These are phyloP conservation scores for Trichoderma sp. DNA, from an alignment of 2,329 filamentous ascomycete species.

Conservation along the genomic window DNA sequence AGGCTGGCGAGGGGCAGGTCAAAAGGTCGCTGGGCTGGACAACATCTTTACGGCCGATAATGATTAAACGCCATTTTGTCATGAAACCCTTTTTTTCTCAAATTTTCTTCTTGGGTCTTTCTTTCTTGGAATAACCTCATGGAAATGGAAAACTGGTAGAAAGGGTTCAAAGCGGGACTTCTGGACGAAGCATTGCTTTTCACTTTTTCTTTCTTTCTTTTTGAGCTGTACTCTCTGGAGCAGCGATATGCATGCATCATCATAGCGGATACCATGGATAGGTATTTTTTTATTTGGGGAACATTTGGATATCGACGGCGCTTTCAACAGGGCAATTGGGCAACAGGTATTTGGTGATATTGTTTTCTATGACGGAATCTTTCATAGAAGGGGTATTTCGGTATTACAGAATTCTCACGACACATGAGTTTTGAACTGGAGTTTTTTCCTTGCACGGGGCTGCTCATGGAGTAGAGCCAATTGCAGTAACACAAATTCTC, in stretches of 20 bases:
- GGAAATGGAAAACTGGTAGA: neutral
- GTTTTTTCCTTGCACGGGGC: neutral
- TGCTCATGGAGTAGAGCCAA: neutral
- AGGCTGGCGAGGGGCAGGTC: slow-evolving; percentile 59
- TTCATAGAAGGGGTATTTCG: neutral
- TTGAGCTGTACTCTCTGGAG: neutral
- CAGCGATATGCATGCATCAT: neutral
- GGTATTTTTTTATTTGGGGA: neutral
- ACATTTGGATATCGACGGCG: neutral
- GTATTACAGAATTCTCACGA: neutral
- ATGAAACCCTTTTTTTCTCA: neutral
- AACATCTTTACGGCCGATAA: slow-evolving; percentile 28
- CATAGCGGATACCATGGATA: neutral
- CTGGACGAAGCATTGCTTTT: neutral
- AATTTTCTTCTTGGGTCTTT: neutral
- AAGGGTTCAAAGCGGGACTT: neutral
- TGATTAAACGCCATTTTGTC: neutral
- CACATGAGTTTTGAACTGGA: neutral
- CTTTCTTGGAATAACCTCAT: neutral
- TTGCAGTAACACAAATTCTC: neutral
- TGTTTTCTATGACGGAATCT: neutral
- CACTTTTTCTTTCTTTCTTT: neutral
- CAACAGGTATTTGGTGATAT: neutral
- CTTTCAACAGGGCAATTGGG: neutral
- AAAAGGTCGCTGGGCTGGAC: slow-evolving; percentile 48